phyloP scores from a whole-genome alignment of 129 eudicot genomes.

The Tanacetum coccineum region DNA sequence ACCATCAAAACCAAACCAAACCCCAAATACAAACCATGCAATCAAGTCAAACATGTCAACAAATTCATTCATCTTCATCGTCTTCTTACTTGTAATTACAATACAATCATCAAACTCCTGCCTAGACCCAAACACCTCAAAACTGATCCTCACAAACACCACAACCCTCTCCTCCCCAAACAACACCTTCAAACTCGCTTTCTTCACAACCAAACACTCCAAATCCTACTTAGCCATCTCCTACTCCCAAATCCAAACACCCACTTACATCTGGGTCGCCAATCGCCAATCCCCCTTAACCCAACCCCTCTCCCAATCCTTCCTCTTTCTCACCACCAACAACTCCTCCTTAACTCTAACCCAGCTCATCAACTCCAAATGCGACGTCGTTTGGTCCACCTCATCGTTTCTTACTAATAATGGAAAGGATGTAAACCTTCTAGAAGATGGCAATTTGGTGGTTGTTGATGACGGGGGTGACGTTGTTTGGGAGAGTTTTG shows the following conservation, averaged over 20 bases:
- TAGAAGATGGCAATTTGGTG: constrained; percentile 69
- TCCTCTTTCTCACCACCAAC: constrained; percentile 36
- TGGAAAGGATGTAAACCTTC: constrained; percentile 39
- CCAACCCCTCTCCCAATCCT: constrained; percentile 26
- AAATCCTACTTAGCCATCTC: constrained; percentile 69
- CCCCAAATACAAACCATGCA: too few species aligned
- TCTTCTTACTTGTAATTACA: too few species aligned
- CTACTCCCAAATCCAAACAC: constrained; percentile 74
- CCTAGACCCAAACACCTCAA: too few species aligned
- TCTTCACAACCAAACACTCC: constrained; percentile 40
- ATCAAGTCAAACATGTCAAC: too few species aligned
- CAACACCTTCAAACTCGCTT: constrained; percentile 54
- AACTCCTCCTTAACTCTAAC: constrained; percentile 29
- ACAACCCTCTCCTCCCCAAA: constrained; percentile 1
- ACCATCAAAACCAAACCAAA: constrained; percentile 31
- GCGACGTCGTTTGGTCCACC: constrained; percentile 49
- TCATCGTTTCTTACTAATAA: constrained; percentile 12
- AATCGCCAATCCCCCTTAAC: constrained; percentile 56
- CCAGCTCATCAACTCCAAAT: constrained; percentile 25
- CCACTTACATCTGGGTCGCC: constrained; percentile 87
- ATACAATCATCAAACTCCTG: too few species aligned
- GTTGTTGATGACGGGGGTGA: constrained; percentile 26
- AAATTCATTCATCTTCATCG: too few species aligned
- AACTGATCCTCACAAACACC: too few species aligned
- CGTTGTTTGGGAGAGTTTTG: constrained; percentile 70